Evolutionary conservation across 139 green algal species (phyloP), one percentile per base, ranked within the genome.

Genomic region (Micromonas pusilla): DNA sequence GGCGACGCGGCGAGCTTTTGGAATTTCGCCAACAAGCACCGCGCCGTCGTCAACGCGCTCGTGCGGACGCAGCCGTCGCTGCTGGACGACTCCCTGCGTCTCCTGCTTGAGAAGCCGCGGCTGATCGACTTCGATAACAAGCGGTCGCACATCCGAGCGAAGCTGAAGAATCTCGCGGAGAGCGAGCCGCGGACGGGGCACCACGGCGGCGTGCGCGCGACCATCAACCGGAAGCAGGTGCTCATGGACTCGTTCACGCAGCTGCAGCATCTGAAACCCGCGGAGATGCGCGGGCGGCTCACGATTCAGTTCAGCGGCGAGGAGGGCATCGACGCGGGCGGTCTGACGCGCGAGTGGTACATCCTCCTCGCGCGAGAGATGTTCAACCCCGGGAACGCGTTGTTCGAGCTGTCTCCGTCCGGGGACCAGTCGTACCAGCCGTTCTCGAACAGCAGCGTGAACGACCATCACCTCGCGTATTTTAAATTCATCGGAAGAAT

Each of bases 61-160:
- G 71, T 99, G 25, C 82, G 87, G 33, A 84, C 91, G 68, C 86
- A 87, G 52, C 89, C 90, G 0, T 33, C 71, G 25, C 82, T 98
- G 81, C 90, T 99, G 65, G 86, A 96, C 77, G 82, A 83, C 34
- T 87, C 83, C 20, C 80, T 98, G 53, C 72, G 82, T 13, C 85
- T 90, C 21, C 85, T 98, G 67, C 85, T 98, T 70, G 73, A 87
- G 19, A 84, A 81, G 26, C 91, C 94, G 23, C 83, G 86, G 52
- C 87, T 99, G 45, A 86, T 99, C 34, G 95, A 99, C 75, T 99
- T 99, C 86, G 93, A 97, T 85, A 98, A 98, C 88, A 99, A 99
- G 91, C 87, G 92, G 32, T 76, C 88, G 4, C 92, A 90, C 82
- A 96, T 97, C 87, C 85, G 88, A 65, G 39, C 33, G 1, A 38